Base-by-base conservation (phyloP, 352 stramenopile genomes). In the Vaucheria bursata region DNA sequence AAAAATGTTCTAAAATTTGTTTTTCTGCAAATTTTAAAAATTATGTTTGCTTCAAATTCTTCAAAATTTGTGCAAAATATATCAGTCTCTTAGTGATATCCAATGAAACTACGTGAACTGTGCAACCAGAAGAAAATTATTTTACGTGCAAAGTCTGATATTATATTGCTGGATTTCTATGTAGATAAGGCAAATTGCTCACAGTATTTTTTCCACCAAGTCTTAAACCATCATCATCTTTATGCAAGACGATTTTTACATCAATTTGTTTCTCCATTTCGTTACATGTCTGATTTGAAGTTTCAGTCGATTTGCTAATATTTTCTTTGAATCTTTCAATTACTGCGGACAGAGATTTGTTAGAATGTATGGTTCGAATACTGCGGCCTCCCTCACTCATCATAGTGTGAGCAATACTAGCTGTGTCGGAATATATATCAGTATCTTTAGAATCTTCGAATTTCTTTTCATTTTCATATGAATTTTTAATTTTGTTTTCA, bases 141-240 rank as follows among this genome's bases (percentile, higher is more conserved):
- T n/a, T n/a, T n/a, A n/a, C n/a, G n/a, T n/a, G n/a, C n/a, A n/a
- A n/a, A n/a, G n/a, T n/a, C n/a, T n/a, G n/a, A n/a, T n/a, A 34
- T 69, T 38, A 82, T 29, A 82, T 6, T 34, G 77, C 77, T 38
- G 77, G 77, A 70, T 82, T 82, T 68, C 77, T 82, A 29, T 75
- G 70, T 36, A 82, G 79, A 74, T 82, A 82, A 12, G 77, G 77
- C 36, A 82, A 68, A 53, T 82, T 82, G 59, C 77, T 82, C 36
- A 82, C 77, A 0, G 69, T 82, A n/a, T 82, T 82, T 53, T 82
- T 82, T 31, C 77, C 77, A 8, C 77, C 77, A 2, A 81, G 53
- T 36, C 77, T 64, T 37, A 82, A 38, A 25, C 77, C 77, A 29
- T 45, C 72, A 68, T 82, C 77, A 31, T 82, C 77, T 74, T 82